phyloP scores from a whole-genome alignment of 495 filamentous ascomycete species.

The Choiromyces venosus region DNA sequence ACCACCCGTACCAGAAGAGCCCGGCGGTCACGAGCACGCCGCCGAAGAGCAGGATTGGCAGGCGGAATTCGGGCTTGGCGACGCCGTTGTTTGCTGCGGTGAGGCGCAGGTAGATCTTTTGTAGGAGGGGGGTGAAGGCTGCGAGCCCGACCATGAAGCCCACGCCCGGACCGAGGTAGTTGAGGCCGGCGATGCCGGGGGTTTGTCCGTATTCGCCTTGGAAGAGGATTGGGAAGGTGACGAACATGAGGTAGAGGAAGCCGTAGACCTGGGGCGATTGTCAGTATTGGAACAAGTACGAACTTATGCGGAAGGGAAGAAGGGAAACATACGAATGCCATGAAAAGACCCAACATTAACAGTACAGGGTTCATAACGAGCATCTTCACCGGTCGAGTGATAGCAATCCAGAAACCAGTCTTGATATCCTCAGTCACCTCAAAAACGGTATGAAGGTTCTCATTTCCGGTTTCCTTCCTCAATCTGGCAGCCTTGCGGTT shows the following conservation, averaged over 20 bases:
- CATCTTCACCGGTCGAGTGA: slow-evolving; percentile 59
- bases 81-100: slow-evolving; percentile 50
- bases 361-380: slow-evolving; percentile 58
- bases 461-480: slow-evolving; percentile 58
- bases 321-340: slow-evolving; percentile 39
- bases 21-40: slow-evolving; percentile 46
- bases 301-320: slow-evolving; percentile 20
- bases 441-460: slow-evolving; percentile 54
- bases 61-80: slow-evolving; percentile 54
- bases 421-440: slow-evolving; percentile 53
- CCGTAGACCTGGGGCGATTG: slow-evolving; percentile 49
- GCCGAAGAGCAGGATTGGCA: slow-evolving; percentile 56
- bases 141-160: slow-evolving; percentile 52
- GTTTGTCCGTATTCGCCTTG: slow-evolving; percentile 52
- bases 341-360: slow-evolving; percentile 48
- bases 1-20: slow-evolving; percentile 69
- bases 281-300: slow-evolving; percentile 43
- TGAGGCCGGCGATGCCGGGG: slow-evolving; percentile 50
- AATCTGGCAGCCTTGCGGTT: slow-evolving; percentile 53
- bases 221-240: slow-evolving; percentile 58
- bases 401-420: slow-evolving; percentile 50
- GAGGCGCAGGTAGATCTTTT: slow-evolving; percentile 51
- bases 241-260: slow-evolving; percentile 60
- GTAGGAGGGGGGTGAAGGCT: slow-evolving; percentile 50
- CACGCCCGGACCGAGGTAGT: slow-evolving; percentile 57